phyloP scores from a whole-genome alignment of 352 stramenopile species.

The Paralagenidium karlingii region DNA sequence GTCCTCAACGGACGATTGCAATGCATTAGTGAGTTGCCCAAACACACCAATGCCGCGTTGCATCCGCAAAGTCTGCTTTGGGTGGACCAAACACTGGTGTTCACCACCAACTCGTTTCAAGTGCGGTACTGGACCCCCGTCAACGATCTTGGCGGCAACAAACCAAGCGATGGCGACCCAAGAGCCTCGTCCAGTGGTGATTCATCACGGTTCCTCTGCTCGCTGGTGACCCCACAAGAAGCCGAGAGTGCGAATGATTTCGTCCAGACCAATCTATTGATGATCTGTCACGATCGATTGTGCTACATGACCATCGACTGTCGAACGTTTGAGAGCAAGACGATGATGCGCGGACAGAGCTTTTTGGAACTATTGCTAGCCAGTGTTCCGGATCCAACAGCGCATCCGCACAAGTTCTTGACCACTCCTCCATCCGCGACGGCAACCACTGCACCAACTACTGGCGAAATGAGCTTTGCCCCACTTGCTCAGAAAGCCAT shows the following conservation, averaged over 20 bases:
- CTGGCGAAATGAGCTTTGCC: not conserved
- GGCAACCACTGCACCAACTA: not conserved
- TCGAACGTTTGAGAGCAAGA: constrained; percentile 17
- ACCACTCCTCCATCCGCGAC: not conserved
- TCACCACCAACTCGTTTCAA: constrained; percentile 30
- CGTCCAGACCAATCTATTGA: constrained; percentile 16
- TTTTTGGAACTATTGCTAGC: constrained; percentile 40
- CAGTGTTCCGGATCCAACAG: constrained; percentile 18
- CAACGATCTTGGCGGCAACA: not conserved
- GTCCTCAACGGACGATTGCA: constrained; percentile 38
- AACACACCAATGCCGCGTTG: constrained; percentile 24
- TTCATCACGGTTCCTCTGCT: not conserved
- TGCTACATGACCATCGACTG: constrained; percentile 28
- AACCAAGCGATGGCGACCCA: not conserved
- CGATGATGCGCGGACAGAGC: constrained; percentile 23
- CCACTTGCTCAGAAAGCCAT: not conserved
- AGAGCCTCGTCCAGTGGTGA: no score
- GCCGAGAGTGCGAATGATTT: not conserved
- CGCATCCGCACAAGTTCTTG: no score
- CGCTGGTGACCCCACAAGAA: not conserved
- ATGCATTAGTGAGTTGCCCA: constrained; percentile 8
- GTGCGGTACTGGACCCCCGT: constrained; percentile 42
- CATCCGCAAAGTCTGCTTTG: constrained; percentile 42
- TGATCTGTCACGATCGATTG: constrained; percentile 36
- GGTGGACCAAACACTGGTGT: constrained; percentile 51